Base-by-base conservation (phyloP, 1,284 basidiomycete genomes). In the Rhizopogon parksii region DNA sequence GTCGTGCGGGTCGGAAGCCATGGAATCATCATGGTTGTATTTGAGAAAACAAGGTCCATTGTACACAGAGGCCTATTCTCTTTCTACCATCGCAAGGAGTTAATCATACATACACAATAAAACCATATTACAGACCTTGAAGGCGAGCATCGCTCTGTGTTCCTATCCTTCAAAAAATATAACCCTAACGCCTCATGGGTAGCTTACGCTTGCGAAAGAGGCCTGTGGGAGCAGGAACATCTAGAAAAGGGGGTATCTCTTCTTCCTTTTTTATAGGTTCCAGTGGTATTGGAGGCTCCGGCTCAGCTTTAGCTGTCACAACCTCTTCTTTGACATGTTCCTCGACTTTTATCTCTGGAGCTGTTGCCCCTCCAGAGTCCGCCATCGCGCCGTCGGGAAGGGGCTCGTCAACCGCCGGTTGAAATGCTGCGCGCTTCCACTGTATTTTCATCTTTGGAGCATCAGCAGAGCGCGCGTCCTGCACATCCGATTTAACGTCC, bases 161-260 rank as follows among this genome's bases (percentile, higher is more conserved):
- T 17, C 6, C 15, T 9, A 17, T 43, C 11, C 9, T 42, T 15
- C 21, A 24, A 4, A 24, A 24, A 24, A 24, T 17, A 12, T 25
- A 30, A 42, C 17, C 40, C 17, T 19, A 43, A 8, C 53, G 64
- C 6, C 65, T 63, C 6, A 53, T 57, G 19, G 71, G 70, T 14
- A 65, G 57, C 52, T 71, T 75, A 5, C 75, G 71, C 57, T 75
- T 77, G 47, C 70, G 68, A 63, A 77, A 77, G 34, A 76, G 49
- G 52, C 67, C 62, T 5, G 65, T 65, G 7, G 66, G 53, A 15
- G 62, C 52, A 34, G 60, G 42, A 37, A 40, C 58, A 17, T 60
- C 56, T 36, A 49, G 51, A 30, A 57, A 53, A 11, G 55, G 43
- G 0, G 48, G 36, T 19, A 45, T 25, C 21, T 55, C 59, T 37